Conservation (phyloP, 2,329 filamentous ascomycete genomes). For the Fusarium udum region DNA sequence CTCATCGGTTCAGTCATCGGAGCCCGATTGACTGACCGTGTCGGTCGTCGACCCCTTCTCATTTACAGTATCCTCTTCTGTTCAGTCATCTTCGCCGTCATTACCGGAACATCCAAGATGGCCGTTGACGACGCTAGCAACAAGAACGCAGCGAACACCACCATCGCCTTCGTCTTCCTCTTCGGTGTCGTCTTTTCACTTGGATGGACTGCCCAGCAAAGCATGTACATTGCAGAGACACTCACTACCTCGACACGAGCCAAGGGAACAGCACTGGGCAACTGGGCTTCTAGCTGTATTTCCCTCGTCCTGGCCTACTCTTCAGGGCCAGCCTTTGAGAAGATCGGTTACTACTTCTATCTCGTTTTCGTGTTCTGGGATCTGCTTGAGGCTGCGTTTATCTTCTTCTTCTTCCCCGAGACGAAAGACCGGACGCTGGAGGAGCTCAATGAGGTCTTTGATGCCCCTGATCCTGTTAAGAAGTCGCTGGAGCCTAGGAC, state of each 20-base stretch:
- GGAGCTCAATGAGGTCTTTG: conserved; percentile 51
- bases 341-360: conserved; percentile 57
- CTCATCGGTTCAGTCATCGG: conserved; percentile 54
- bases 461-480: conserved; percentile 28
- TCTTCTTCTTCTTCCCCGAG: conserved; percentile 61
- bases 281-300: conserved; percentile 51
- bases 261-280: conserved; percentile 52
- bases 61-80: conserved; percentile 54
- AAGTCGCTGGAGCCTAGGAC: conserved; percentile 32
- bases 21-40: conserved; percentile 50
- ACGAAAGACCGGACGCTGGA: conserved; percentile 60
- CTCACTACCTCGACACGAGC: conserved; percentile 47
- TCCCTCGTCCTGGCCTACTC: conserved; percentile 56
- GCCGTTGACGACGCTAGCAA: conserved; percentile 37
- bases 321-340: conserved; percentile 53
- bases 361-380: conserved; percentile 57
- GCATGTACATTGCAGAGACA: conserved; percentile 50
- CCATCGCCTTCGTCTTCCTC: conserved; percentile 52
- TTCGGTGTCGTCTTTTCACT: conserved; percentile 63
- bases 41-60: conserved; percentile 63
- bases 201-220: conserved; percentile 59
- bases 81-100: conserved; percentile 58
- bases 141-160: conserved; percentile 41
- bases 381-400: conserved; percentile 51
- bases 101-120: conserved; percentile 33